Conservation (phyloP, 805 yeast species). For the Myxozyma mucilagina region DNA sequence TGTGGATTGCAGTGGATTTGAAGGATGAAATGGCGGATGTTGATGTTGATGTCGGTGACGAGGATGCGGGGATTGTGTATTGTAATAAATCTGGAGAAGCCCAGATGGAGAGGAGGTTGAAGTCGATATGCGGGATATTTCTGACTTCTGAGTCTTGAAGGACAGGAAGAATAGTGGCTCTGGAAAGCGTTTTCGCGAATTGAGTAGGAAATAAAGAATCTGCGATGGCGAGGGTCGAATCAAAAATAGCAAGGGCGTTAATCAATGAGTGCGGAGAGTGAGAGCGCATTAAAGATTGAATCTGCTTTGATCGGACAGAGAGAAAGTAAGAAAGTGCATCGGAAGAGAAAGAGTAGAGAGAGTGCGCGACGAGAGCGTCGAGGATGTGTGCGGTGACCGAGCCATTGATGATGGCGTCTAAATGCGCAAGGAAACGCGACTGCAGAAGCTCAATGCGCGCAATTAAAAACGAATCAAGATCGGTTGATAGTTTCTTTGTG, state of each 20-base stretch:
- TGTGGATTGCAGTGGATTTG: not conserved
- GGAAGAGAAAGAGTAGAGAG: constrained; percentile 10
- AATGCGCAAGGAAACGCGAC: not conserved
- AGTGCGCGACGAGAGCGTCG: constrained; percentile 18
- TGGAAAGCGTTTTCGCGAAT: constrained; percentile 8
- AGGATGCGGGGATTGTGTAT: too few species aligned
- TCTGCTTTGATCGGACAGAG: constrained; percentile 1
- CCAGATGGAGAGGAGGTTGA: constrained; percentile 18
- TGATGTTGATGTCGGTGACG: not conserved
- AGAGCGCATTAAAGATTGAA: not conserved
- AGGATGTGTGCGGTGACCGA: constrained; percentile 10
- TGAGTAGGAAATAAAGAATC: constrained; percentile 22
- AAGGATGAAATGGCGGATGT: constrained; percentile 1
- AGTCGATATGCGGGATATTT: constrained; percentile 19
- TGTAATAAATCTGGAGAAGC: not conserved
- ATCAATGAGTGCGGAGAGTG: constrained; percentile 5
- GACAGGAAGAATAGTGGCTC: constrained; percentile 14
- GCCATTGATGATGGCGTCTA: constrained; percentile 1
- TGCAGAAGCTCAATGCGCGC: not conserved
- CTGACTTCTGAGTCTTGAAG: constrained; percentile 16
- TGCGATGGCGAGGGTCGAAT: constrained; percentile 11
- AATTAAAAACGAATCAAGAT: not conserved
- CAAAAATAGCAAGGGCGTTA: constrained; percentile 12
- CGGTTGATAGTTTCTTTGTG: not conserved
- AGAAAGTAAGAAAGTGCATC: constrained; percentile 14